Base-by-base conservation (phyloP, 139 green algal genomes). In the Zygnema cylindricum region DNA sequence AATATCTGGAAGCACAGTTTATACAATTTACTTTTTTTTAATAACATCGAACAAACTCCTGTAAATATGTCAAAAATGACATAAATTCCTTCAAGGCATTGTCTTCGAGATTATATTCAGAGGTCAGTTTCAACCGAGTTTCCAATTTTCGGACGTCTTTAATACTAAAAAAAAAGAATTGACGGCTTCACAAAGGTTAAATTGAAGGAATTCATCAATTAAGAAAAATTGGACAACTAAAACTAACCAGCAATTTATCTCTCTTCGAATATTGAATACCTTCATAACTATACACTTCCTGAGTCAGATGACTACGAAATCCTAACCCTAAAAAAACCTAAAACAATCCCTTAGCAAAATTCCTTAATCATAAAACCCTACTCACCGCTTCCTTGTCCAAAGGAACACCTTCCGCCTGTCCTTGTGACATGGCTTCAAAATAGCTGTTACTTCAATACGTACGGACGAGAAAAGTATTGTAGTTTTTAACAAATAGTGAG, bases 1-100 rank as follows among this genome's bases (percentile, higher is more conserved):
- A 89, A 85, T 35, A 71, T 75, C 84, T 89, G 84, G 49, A 63
- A 63, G 7, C 16, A 16, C 16, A 63, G 49, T 63, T 7, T 16
- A 63, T 7, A 63, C 7, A 63, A 63, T 16, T 25, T 16, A 63
- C 16, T 7, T 63, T 25, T 63, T 25, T 16, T 7, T 63, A 63
- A 16, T 63, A 63, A 63, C 7, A 25, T 63, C 49, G 7, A 63
- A 16, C 16, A 7, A 63, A 16, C 16, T 63, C 49, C 7, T 63
- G n/a, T n/a, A n/a, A n/a, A n/a, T n/a, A n/a, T n/a, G n/a, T n/a
- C n/a, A n/a, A n/a, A n/a, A n/a, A n/a, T n/a, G n/a, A n/a, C n/a
- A n/a, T n/a, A n/a, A n/a, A n/a, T n/a, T n/a, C n/a, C n/a, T n/a
- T n/a, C n/a, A n/a, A n/a, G n/a, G 49, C 49, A 63, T 16, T 63